Base-by-base conservation (phyloP, 1,139 yeast species). In the Suhomyces panamericanus region DNA sequence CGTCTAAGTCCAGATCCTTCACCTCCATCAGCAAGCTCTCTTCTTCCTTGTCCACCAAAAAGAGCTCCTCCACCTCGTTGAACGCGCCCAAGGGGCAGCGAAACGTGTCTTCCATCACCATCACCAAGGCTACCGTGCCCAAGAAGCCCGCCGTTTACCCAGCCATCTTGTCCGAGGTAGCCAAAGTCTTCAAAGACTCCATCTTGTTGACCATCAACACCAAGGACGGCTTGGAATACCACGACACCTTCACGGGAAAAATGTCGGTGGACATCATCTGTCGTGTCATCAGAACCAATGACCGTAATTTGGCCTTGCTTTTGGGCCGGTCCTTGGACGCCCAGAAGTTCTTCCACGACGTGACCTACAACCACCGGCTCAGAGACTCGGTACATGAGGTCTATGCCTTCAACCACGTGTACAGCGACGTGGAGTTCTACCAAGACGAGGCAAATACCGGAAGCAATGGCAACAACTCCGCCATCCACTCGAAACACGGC, bases 321-420 rank as follows among this genome's bases (percentile, higher is more conserved):
- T 70, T 95, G 41, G 99, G 99, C 17, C 77, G 99, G 51, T 86
- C 98, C 0, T 72, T 93, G 49, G 99, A 93, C 66, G 96, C 97
- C 0, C 98, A 93, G 57, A 88, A 88, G 64, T 81, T 89, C 48
- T 90, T 93, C 65, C 96, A 90, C 60, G 99, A 93, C 67, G 98
- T 91, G 24, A 88, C 97, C 0, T 93, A 93, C 64, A 96, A 90
- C 56, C 98, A 91, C 62, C 74, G 97, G 42, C 73, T 93, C 44
- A 77, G 99, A 51, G 99, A 93, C 66, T 87, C 96, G 0, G 78
- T 77, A 14, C 81, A 79, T 59, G 99, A 93, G 64, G 87, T 93
- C 20, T 95, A 91, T 63, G 96, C 89, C 49, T 88, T 93, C 59
- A 83, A 81, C 53, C 95, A 85, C 61, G 63, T 69, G 7, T 73